These are phyloP conservation scores for Candida maltosa DNA, from an alignment of 805 yeast species.

Conservation along the genomic window DNA sequence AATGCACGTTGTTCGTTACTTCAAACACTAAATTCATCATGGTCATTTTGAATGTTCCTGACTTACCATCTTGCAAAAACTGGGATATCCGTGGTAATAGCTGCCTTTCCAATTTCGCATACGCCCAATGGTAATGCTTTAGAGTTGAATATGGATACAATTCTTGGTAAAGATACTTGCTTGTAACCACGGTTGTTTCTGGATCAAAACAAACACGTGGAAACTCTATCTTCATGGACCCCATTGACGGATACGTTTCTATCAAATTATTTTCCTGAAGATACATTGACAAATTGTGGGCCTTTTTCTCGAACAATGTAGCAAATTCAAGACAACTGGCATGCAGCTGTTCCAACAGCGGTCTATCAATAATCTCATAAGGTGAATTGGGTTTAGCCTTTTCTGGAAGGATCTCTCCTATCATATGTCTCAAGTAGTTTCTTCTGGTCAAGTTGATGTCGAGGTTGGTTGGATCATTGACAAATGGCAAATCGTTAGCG, in stretches of 20 bases:
- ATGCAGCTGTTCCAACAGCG: background rate
- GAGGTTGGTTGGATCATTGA: conserved; percentile 65
- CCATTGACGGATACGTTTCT: background rate
- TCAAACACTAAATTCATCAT: conserved; percentile 21
- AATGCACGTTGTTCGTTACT: background rate
- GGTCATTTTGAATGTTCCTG: conserved; percentile 11
- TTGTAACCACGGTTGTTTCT: conserved; percentile 15
- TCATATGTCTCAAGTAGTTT: conserved; percentile 48
- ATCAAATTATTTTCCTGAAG: conserved; percentile 4
- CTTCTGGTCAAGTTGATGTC: conserved; percentile 54
- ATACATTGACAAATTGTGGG: conserved; percentile 4
- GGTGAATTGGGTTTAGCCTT: conserved; percentile 1
- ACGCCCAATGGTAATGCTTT: conserved; percentile 36
- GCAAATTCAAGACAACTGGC: conserved; percentile 6
- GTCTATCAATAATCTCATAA: background rate
- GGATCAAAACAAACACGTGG: conserved; percentile 9
- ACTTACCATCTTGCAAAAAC: conserved; percentile 2
- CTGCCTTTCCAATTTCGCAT: conserved; percentile 33
- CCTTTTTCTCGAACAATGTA: conserved; percentile 7
- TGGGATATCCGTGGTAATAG: conserved; percentile 23
- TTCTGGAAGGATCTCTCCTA: conserved; percentile 20
- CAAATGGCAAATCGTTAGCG: conserved; percentile 47
- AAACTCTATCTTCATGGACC: conserved; percentile 8
- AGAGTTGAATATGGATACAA: conserved; percentile 28
- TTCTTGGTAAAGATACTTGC: conserved; percentile 25